Evolutionary conservation across 768 basidiomycete species (phyloP).

Genomic region (Termitomyces sp.): DNA sequence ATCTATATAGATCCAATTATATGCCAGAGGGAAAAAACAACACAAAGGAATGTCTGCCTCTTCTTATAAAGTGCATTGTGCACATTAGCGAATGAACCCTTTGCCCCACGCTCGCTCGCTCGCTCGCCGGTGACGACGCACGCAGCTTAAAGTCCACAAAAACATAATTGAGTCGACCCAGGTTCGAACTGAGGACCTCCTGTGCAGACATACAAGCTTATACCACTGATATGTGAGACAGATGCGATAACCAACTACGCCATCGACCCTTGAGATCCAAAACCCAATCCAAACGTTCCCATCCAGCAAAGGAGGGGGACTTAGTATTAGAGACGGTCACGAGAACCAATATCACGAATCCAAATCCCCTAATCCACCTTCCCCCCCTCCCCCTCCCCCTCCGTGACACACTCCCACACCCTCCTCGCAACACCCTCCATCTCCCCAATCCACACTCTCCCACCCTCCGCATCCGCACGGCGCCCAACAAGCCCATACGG

Average conservation of each 20-base stretch:
- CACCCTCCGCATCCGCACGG: constrained; percentile 10
- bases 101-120: too few relatives aligned
- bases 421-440: constrained; percentile 12
- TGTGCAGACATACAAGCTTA: not conserved
- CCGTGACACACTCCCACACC: constrained; percentile 8
- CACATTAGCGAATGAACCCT: too few relatives aligned
- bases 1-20: too few relatives aligned
- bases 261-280: constrained; percentile 32
- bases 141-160: too few relatives aligned
- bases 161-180: constrained; percentile 11
- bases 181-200: constrained; percentile 16
- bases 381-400: not conserved
- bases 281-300: too few relatives aligned
- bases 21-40: too few relatives aligned
- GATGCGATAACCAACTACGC: constrained; percentile 84
- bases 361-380: not conserved
- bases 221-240: constrained; percentile 35
- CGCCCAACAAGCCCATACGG: constrained; percentile 15
- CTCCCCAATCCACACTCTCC: constrained; percentile 11
- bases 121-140: too few relatives aligned
- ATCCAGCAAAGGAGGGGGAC: too few relatives aligned
- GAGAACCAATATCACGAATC: too few relatives aligned
- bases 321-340: too few relatives aligned
- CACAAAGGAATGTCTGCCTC: too few relatives aligned
- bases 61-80: too few relatives aligned